Evolutionary conservation across 192 early-diverging fungal species (phyloP), one percentile per base, ranked within the genome.

Genomic region (Diversispora eburnea): DNA sequence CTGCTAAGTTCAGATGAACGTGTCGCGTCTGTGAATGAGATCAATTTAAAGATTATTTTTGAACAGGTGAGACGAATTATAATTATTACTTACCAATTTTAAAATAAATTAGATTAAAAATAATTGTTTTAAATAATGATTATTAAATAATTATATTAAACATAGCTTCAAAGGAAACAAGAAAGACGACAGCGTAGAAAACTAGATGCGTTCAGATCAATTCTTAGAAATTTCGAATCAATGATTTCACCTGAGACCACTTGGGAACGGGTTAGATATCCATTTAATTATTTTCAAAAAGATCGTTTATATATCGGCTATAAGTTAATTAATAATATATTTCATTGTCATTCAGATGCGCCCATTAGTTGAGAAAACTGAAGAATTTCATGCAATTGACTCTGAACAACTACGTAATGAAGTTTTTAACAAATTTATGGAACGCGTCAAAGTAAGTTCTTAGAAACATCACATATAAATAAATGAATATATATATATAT

Each of bases 121-220:
- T 22, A 49, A 5, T 12, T 67, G 6, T 3, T 33, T 10, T 15
- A 17, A 48, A 39, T 62, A 20, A 1, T 33, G 10, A 41, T 72
- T 39, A 19, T 56, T n/a, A 45, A 39, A 17, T 72, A 10, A 33
- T 3, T 39, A 6, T n/a, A 19, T 25, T 39, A 4, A 25, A 12
- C 13, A 90, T 88, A 78, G 91, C 86, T 4, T 67, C 79, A 41
- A 78, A 82, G 17, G 76, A 81, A 62, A 79, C 83, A 88, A 64
- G 90, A 90, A 67, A 91, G 87, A 45, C 84, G 87, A 64, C 76
- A 87, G 2, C 84, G 86, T 54, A 89, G 90, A 71, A 89, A 89
- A 57, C 81, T 92, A 76, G 94, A 96, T 66, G 88, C 87, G 15
- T 89, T 96, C 67, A 90, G 86, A 70, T 88, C 85, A 58, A 80